Base-by-base conservation (phyloP, 2,329 filamentous ascomycete genomes). In the Aulographum hederae region DNA sequence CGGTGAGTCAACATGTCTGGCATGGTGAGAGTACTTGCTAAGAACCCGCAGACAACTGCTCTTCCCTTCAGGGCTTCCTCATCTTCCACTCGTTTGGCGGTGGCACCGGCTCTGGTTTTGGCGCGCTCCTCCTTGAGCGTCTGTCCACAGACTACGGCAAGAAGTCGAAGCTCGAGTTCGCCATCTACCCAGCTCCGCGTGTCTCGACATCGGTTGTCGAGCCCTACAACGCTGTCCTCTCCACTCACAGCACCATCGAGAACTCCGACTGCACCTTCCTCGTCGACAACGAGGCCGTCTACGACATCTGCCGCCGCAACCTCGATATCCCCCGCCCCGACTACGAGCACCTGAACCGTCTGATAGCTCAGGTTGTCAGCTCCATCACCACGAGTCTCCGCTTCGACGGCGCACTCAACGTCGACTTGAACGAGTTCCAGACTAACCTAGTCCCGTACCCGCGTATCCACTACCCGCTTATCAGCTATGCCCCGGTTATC, bases 231-330 rank as follows among this genome's bases (percentile, higher is more conserved):
- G 72, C 73, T 38, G 73, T 78, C 36, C 61, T 79, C 39, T 76
- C 73, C 28, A 78, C 73, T 34, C 73, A 78, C 61, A 78, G 71
- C 63, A 78, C 73, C 37, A 76, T 78, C 38, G 73, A 78, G 63
- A 74, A 78, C 61, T 70, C 74, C n/a, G 73, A 79, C 60, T 78
- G 73, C 52, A 77, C 73, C n/a, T 78, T 79, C 63, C 59, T 78
- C 30, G 73, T 79, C 41, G 73, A 78, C 46, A 79, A 79, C 52
- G 73, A 78, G 56, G 73, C 73, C 43, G 72, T 79, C 44, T 78
- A 78, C 58, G 73, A 78, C 43, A 78, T 79, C 48, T 79, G 73
- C 67, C 67, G 69, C 42, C 71, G 73, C 46, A 78, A 72, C 57
- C 58, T 79, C 37, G 74, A 76, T 45, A 73, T 79, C 37, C 63